Percentiles rank a stretch among this genome's conserved stretches.
phyloP scores from a whole-genome alignment of 1,139 yeast genomes.

The Suhomyces taliae region DNA sequence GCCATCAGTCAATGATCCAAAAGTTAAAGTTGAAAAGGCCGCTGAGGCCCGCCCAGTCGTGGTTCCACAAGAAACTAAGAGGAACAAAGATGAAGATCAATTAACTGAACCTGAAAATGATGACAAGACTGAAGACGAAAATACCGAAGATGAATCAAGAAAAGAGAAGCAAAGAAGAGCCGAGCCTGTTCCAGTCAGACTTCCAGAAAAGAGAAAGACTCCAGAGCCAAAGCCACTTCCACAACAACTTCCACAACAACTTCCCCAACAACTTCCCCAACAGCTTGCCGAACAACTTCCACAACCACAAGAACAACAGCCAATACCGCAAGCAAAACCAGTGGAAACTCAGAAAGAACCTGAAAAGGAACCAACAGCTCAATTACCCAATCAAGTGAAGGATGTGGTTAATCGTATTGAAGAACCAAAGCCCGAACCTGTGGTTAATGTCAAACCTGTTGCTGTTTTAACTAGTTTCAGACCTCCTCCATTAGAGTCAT shows the following conservation, averaged over 20 bases:
- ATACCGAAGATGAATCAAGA: constrained; percentile 19
- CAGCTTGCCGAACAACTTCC: no score
- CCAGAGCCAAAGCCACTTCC: no score
- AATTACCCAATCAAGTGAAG: no score
- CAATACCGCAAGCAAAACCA: neutral
- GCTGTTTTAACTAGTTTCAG: no score
- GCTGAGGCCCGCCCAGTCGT: neutral
- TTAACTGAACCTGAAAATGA: constrained; percentile 21
- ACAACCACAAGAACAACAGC: no score
- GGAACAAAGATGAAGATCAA: constrained; percentile 13
- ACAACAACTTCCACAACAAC: no score
- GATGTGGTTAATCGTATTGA: no score
- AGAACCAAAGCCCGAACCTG: no score
- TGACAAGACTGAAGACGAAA: constrained; percentile 17
- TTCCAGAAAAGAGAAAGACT: no score
- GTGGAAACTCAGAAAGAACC: neutral
- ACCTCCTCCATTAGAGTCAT: constrained; percentile 41
- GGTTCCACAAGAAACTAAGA: neutral
- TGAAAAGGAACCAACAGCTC: neutral
- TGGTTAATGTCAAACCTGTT: no score
- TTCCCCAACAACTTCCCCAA: no score
- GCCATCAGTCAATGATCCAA: constrained; percentile 2
- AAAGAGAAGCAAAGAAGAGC: neutral
- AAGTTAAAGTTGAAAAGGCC: constrained; percentile 7
- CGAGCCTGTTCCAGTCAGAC: neutral